Percentiles rank a stretch among this genome's conserved stretches.
Conservation (phyloP, 805 yeast species). For the Cyberlindnera saturnus region DNA sequence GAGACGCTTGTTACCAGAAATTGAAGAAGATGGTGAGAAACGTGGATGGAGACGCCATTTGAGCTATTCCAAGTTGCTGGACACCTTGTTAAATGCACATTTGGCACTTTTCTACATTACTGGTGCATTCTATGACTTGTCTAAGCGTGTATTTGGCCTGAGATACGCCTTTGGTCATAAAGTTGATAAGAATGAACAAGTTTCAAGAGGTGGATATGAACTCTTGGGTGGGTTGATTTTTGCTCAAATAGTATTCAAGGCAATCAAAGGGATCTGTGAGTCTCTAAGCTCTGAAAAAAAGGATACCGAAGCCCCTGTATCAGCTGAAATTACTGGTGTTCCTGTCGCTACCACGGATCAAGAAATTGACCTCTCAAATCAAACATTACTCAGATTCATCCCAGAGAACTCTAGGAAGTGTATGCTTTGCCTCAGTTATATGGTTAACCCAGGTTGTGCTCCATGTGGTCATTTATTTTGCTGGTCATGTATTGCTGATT, state of each 20-base stretch:
- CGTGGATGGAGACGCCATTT: conserved; percentile 13
- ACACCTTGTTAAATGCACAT: conserved; percentile 58
- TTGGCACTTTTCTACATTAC: conserved; percentile 75
- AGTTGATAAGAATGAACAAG: conserved; percentile 36
- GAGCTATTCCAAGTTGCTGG: conserved; percentile 42
- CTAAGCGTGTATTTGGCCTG: conserved; percentile 73
- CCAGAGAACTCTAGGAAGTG: conserved; percentile 69
- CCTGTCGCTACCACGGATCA: conserved; percentile 1
- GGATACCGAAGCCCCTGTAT: no score
- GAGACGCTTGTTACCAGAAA: conserved; percentile 10
- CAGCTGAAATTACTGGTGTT: not conserved
- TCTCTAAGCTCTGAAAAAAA: not conserved
- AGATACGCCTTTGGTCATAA: conserved; percentile 71
- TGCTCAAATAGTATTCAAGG: conserved; percentile 44
- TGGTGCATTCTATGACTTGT: conserved; percentile 75
- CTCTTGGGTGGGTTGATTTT: conserved; percentile 61
- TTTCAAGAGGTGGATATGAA: conserved; percentile 59
- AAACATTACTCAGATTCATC: conserved; percentile 54
- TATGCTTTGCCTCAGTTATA: conserved; percentile 73
- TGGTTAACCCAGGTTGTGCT: conserved; percentile 80
- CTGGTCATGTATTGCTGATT: conserved; percentile 84
- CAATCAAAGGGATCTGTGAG: conserved; percentile 8
- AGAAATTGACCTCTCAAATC: conserved; percentile 50
- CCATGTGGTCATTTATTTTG: conserved; percentile 92
- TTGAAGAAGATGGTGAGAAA: conserved; percentile 10